Conservation (phyloP, 441 rosid genomes). For the Brassica balearica region DNA sequence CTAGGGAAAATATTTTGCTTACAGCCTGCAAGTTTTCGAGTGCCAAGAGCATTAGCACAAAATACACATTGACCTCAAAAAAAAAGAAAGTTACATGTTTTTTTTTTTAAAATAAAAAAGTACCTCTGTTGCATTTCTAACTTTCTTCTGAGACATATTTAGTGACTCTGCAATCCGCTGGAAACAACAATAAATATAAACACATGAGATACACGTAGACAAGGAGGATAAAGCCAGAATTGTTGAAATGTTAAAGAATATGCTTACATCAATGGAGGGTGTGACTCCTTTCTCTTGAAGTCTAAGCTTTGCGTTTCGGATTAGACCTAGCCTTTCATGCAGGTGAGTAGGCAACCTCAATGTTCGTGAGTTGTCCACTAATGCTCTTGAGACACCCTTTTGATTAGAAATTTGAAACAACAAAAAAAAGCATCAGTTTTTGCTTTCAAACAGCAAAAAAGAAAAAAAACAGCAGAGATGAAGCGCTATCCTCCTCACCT, state of each 20-base stretch:
- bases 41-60: constrained; percentile 24
- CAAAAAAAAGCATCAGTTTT: constrained; percentile 7
- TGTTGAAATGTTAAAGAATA: background rate
- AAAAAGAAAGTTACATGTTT: background rate
- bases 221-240: background rate
- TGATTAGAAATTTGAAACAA: constrained; percentile 4
- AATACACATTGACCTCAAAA: background rate
- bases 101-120: background rate
- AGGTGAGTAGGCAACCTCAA: constrained; percentile 86
- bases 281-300: constrained; percentile 84
- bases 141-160: constrained; percentile 93
- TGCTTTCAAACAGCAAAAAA: constrained; percentile 2
- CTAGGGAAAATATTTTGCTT: constrained; percentile 84
- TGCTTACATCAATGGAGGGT: constrained; percentile 89
- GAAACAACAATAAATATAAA: constrained; percentile 31
- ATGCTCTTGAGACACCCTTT: constrained; percentile 90
- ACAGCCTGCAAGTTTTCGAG: constrained; percentile 58
- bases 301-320: constrained; percentile 83
- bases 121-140: constrained; percentile 92
- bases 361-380: constrained; percentile 83
- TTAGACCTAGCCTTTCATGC: constrained; percentile 84
- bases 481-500: constrained; percentile 57
- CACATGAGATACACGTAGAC: constrained; percentile 17
- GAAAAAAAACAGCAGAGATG: background rate
- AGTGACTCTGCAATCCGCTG: constrained; percentile 90